phyloP scores from a whole-genome alignment of 1,284 basidiomycete species.

The Inonotus hispidus region DNA sequence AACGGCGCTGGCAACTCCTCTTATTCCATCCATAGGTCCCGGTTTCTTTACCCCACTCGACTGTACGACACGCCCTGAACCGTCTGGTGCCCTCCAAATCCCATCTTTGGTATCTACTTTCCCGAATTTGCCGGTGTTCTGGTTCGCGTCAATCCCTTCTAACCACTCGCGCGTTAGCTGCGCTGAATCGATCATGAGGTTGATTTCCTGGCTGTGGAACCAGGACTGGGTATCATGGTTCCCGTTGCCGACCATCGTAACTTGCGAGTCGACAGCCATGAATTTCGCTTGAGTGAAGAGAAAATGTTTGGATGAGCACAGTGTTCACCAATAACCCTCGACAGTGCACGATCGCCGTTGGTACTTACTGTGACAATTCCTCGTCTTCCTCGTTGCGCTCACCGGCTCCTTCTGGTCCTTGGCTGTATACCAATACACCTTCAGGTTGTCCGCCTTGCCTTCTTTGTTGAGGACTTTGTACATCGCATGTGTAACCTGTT shows the following conservation, averaged over 20 bases:
- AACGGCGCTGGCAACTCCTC: constrained; percentile 22
- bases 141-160: constrained; percentile 45
- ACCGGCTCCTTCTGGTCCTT: constrained; percentile 71
- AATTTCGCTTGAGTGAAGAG: constrained; percentile 49
- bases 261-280: constrained; percentile 65
- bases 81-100: constrained; percentile 46
- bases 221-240: constrained; percentile 72
- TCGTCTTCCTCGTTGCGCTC: constrained; percentile 67
- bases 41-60: constrained; percentile 19
- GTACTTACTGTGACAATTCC: constrained; percentile 57
- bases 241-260: constrained; percentile 67
- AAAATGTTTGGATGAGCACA: background rate
- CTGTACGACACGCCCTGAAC: constrained; percentile 23
- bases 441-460: constrained; percentile 48
- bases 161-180: constrained; percentile 49
- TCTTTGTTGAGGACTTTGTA: constrained; percentile 49
- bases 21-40: constrained; percentile 20
- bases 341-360: background rate
- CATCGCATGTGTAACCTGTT: constrained; percentile 65
- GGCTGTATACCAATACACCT: constrained; percentile 65
- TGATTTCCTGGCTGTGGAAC: constrained; percentile 78
- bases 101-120: constrained; percentile 42
- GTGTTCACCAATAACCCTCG: no score
- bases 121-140: constrained; percentile 52
- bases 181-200: constrained; percentile 65